Evolutionary conservation across 306 rosid species (phyloP).

Genomic region (Neltuma alba): DNA sequence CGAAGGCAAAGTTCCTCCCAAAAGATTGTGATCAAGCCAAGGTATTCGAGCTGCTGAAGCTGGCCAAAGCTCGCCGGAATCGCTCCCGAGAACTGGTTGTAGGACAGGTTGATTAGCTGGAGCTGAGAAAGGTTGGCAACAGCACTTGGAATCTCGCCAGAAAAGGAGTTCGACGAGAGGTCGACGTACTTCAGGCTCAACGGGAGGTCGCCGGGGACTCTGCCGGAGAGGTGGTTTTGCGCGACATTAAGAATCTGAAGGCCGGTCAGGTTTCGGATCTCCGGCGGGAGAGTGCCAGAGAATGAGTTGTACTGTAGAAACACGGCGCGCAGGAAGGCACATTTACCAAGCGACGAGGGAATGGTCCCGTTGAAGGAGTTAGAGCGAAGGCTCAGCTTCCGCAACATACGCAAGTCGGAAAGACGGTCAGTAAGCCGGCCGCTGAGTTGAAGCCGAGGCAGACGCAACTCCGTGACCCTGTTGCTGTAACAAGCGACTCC

Average conservation of each 20-base stretch:
- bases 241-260: conserved; percentile 72
- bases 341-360: conserved; percentile 66
- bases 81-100: conserved; percentile 68
- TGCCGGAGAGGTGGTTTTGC: conserved; percentile 73
- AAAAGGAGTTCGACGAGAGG: conserved; percentile 76
- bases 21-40: conserved; percentile 84
- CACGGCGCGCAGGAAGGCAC: conserved; percentile 61
- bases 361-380: conserved; percentile 80
- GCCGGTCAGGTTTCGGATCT: conserved; percentile 62
- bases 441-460: conserved; percentile 78
- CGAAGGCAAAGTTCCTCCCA: conserved; percentile 84
- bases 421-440: conserved; percentile 72
- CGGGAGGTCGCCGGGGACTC: conserved; percentile 59
- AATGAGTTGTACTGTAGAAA: conserved; percentile 78
- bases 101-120: conserved; percentile 83
- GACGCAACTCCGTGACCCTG: conserved; percentile 74
- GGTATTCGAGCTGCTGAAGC: conserved; percentile 75
- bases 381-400: conserved; percentile 75
- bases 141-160: conserved; percentile 72
- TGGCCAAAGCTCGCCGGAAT: conserved; percentile 79
- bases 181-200: conserved; percentile 58
- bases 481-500: conserved; percentile 54
- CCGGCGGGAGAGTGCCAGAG: conserved; percentile 73
- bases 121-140: conserved; percentile 58
- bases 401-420: conserved; percentile 58